Percentiles rank a stretch among this genome's conserved stretches.
These are phyloP conservation scores for Cordyceps farinosa DNA, from an alignment of 2,329 filamentous ascomycete genomes.

Conservation along the genomic window DNA sequence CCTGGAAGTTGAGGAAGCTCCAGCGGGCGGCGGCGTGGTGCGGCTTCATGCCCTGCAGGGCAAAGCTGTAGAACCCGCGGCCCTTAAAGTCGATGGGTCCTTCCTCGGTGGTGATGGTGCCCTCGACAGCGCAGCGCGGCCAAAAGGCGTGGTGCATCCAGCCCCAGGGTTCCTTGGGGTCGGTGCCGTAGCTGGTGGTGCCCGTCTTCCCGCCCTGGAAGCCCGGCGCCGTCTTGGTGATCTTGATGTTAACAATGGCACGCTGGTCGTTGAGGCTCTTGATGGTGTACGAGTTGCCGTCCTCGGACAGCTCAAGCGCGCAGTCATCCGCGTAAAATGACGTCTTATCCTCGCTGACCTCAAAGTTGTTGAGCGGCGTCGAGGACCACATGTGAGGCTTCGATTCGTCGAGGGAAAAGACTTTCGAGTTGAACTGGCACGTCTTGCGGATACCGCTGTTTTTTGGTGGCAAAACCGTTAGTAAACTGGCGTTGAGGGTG, in stretches of 20 bases:
- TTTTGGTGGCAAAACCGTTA: conserved; percentile 23
- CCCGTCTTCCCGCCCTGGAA: conserved; percentile 84
- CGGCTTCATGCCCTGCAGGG: conserved; percentile 97
- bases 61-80: conserved; percentile 74
- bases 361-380: conserved; percentile 71
- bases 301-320: conserved; percentile 79
- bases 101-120: conserved; percentile 77
- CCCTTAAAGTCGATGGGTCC: conserved; percentile 81
- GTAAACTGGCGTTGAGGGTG: conserved; percentile 11
- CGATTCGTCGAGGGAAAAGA: conserved; percentile 72
- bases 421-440: conserved; percentile 89
- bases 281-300: conserved; percentile 78
- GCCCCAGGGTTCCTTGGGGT: conserved; percentile 84
- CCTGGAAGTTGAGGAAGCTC: conserved; percentile 93
- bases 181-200: conserved; percentile 80
- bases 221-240: conserved; percentile 72
- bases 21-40: conserved; percentile 89
- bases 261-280: conserved; percentile 82
- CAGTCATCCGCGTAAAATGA: conserved; percentile 84
- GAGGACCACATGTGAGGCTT: conserved; percentile 81
- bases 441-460: conserved; percentile 84
- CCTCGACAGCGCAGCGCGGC: conserved; percentile 80
- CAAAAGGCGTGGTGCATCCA: conserved; percentile 90
- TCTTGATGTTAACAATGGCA: conserved; percentile 79
- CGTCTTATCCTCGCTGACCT: conserved; percentile 79